Evolutionary conservation across 352 stramenopile genomes (phyloP), one percentile per base, ranked within the genome.

Genomic region (Sclerospora graminicola): DNA sequence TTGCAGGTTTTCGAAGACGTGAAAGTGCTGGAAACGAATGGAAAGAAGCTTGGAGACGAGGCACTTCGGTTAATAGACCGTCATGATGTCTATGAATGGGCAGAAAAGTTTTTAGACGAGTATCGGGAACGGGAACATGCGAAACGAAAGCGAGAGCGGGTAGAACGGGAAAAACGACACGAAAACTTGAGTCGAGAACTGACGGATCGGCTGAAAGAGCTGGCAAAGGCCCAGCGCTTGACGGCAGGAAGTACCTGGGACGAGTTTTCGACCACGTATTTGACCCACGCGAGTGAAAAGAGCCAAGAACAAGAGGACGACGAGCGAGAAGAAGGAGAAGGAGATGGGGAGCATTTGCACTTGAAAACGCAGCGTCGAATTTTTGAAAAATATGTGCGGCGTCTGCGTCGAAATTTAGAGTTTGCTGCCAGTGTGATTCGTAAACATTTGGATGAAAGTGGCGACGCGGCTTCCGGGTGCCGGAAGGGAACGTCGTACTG

Each of bases 81-180:
- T 29, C 54, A 78, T 31, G 61, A 79, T 20, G 59, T 88, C n/a
- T 86, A 81, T 41, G 55, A 82, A 30, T 84, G 72, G 71, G 57
- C 60, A 2, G 71, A 88, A 34, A 52, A 66, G 10, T 61, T 75
- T 11, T 16, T 86, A 24, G 51, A 62, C 7, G 54, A 62, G 16
- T 45, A 67, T 0, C 66, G 66, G 16, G 60, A 76, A n/a, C 41
- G 83, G 41, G 60, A 83, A 21, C 51, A 65, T 36, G 61, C 69
- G 19, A 35, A 60, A 20, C 50, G 50, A 2, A 80, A 87, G 40
- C 56, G 47, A 5, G 70, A 82, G n/a, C 63, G 77, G 14, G 60
- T 60, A 13, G 53, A 70, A 32, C 63, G 66, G 43, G 54, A 59
- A 23, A 46, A 70, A n/a, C 32, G 54, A 8, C 51, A 73, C 15